Evolutionary conservation across 495 filamentous ascomycete species (phyloP).

Genomic region (Pyrenopolyporus hunteri): DNA sequence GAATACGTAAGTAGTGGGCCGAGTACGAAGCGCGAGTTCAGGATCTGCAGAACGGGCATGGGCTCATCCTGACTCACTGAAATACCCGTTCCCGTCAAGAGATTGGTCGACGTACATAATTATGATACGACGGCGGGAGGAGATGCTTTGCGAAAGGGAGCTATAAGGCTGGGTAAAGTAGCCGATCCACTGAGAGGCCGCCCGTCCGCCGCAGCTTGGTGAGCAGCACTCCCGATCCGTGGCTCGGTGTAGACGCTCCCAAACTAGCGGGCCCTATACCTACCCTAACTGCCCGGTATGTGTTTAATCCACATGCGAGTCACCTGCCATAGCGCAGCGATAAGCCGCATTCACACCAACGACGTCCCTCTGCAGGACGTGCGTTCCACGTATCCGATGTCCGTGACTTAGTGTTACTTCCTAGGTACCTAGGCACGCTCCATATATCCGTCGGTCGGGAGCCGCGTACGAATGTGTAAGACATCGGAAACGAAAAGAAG

Average conservation of each 20-base stretch:
- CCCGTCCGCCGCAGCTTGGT: constrained; percentile 26
- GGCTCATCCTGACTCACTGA: constrained; percentile 27
- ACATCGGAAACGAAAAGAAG: not conserved
- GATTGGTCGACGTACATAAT: constrained; percentile 30
- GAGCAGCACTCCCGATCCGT: constrained; percentile 33
- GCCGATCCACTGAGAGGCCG: constrained; percentile 25
- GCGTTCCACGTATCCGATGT: not conserved
- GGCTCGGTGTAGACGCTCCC: constrained; percentile 34
- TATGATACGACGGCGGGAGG: constrained; percentile 26
- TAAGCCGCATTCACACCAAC: constrained; percentile 23
- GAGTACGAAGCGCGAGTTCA: not conserved
- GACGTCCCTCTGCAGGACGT: not conserved
- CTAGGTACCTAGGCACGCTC: constrained; percentile 6
- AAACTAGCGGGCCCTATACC: constrained; percentile 27
- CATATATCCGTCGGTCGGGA: not conserved
- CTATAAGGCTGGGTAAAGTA: constrained; percentile 38
- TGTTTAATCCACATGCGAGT: not conserved
- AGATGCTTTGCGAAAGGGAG: constrained; percentile 22
- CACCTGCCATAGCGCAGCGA: constrained; percentile 17
- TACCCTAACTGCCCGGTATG: not conserved
- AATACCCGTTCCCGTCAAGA: not conserved
- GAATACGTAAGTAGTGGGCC: not conserved
- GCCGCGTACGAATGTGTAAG: not conserved
- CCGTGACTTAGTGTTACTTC: constrained; percentile 2
- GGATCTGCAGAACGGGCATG: constrained; percentile 18